Evolutionary conservation across 371 early-diverging fungal genomes (phyloP).

Genomic region (Mucor plumbeus): DNA sequence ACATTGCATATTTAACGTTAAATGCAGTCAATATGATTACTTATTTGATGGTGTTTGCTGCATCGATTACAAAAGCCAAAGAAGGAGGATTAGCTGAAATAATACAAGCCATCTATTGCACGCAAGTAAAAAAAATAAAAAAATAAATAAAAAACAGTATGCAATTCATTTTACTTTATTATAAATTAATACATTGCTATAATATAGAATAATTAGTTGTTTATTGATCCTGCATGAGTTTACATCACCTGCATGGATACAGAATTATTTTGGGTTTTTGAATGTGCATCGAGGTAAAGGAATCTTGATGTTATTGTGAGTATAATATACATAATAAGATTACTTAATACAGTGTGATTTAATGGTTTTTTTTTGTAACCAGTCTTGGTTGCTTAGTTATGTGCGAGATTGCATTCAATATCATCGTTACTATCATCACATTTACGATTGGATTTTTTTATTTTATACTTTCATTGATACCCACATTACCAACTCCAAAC

Average conservation of each 20-base stretch:
- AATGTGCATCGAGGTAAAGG: slow-evolving; percentile 43
- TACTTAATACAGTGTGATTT: no score
- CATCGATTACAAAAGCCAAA: slow-evolving; percentile 42
- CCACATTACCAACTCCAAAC: slow-evolving; percentile 36
- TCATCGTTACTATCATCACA: slow-evolving; percentile 42
- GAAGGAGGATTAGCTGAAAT: slow-evolving; percentile 42
- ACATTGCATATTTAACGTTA: slow-evolving; percentile 33
- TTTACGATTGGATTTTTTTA: slow-evolving; percentile 43
- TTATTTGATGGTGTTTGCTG: slow-evolving; percentile 38
- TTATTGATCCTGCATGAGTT: slow-evolving; percentile 39
- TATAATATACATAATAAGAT: background rate
- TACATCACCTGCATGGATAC: slow-evolving; percentile 26
- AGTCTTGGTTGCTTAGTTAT: slow-evolving; percentile 49
- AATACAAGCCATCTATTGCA: slow-evolving; percentile 46
- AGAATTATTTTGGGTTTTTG: slow-evolving; percentile 45
- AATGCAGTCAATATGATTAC: slow-evolving; percentile 34
- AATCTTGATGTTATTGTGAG: slow-evolving; percentile 44
- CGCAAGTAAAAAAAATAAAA: slow-evolving; percentile 33
- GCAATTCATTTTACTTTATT: background rate
- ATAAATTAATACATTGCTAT: background rate
- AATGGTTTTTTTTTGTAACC: no score
- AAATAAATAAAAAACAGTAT: background rate
- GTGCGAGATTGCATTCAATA: slow-evolving; percentile 39
- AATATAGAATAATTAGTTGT: slow-evolving; percentile 28
- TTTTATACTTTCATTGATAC: slow-evolving; percentile 39